Base-by-base conservation (phyloP, 306 rosid genomes). In the Fagus crenata region DNA sequence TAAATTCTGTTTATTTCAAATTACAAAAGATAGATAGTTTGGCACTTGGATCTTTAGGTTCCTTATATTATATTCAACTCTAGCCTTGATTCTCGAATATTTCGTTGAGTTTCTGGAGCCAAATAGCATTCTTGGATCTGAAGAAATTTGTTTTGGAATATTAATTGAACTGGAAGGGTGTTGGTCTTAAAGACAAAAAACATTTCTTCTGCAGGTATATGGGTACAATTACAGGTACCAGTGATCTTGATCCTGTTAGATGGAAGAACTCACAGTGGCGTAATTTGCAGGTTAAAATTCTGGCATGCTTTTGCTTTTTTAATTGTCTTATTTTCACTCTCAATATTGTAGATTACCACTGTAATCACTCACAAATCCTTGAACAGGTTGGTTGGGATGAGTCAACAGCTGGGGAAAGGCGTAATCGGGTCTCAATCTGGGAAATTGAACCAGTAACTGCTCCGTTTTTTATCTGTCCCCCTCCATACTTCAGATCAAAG, bases 231-330 rank as follows among this genome's bases (percentile, higher is more conserved):
- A 95, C 97, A 36, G 99, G 99, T 46, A 87, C 90, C 79, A 88
- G 86, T 79, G 99, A 95, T 82, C 89, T 95, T 72, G 99, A 95
- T 85, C 87, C 98, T 72, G 87, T 86, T 80, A 86, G 97, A 84
- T 95, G 99, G 99, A 95, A 92, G 84, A 91, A 81, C 81, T 95
- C 99, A 15, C 98, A 92, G 81, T 95, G 99, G 99, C 96, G 97
- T 53, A 95, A 89, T 86, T 86, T 95, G 86, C 99, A 91, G 97
- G 99, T 92, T 78, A 11, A 67, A 42, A 65, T 81, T 53, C 43
- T 42, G 65, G 53, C 40, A n/a, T 67, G 22, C 14, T 71, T 67
- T 69, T 73, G 5, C 69, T 31, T 58, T 73, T 85, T 8, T 9
- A 31, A 36, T 54, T 9, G n/a, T 2, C 31, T 8, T 49, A 49